Percentiles rank a stretch among this genome's conserved stretches.
These are phyloP conservation scores for Eucalyptus virginea DNA, from an alignment of 345 rosid genomes.

Conservation along the genomic window DNA sequence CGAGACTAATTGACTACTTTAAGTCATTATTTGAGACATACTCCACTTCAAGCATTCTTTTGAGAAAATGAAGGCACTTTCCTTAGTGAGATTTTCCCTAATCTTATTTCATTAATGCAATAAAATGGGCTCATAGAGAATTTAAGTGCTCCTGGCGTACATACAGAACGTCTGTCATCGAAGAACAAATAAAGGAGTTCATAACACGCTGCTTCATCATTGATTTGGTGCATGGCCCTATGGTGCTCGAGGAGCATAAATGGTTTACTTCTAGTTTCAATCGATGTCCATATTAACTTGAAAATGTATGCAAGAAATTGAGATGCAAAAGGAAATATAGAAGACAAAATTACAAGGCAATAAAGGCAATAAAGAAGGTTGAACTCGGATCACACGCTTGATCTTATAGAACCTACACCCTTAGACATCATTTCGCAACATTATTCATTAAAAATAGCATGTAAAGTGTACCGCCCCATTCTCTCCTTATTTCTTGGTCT, in stretches of 20 bases:
- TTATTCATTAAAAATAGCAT: not conserved
- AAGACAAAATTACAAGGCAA: not conserved
- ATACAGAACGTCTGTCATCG: not conserved
- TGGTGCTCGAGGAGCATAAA: not conserved
- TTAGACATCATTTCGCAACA: not conserved
- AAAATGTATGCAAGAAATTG: not conserved
- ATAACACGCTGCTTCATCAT: not conserved
- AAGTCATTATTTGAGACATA: too few species aligned
- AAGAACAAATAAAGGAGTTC: not conserved
- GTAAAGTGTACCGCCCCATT: not conserved
- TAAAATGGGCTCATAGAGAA: not conserved
- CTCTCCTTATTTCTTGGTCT: slow-evolving; percentile 59
- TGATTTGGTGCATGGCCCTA: not conserved
- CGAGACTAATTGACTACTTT: too few species aligned
- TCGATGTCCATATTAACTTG: not conserved
- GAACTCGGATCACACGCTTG: not conserved
- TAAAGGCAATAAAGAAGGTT: not conserved
- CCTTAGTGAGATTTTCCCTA: too few species aligned
- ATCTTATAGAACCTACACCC: not conserved
- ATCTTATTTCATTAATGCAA: not conserved
- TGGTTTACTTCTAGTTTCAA: not conserved
- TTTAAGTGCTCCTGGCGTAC: not conserved
- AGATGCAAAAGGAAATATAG: not conserved
- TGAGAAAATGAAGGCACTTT: too few species aligned
- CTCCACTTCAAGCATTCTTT: rapidly evolving